Percentiles rank a stretch among this genome's conserved stretches.
Conservation (phyloP, 768 basidiomycete genomes). For the Dacryopinax primogenitus region DNA sequence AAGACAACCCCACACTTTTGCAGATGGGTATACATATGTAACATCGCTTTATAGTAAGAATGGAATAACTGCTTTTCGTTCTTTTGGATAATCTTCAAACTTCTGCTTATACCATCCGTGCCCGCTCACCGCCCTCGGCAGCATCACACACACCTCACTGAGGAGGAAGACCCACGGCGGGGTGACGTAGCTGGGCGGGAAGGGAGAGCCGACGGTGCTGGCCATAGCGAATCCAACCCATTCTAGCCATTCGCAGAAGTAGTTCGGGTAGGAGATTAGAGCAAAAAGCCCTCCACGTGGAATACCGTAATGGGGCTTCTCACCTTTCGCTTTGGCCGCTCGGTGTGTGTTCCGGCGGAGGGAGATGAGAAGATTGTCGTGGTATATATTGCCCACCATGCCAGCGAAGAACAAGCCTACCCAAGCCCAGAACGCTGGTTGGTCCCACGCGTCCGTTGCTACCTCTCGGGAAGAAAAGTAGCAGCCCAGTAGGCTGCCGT, state of each 20-base stretch:
- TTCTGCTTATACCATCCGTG: constrained; percentile 73
- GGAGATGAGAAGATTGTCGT: constrained; percentile 80
- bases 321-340: constrained; percentile 26
- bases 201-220: constrained; percentile 24
- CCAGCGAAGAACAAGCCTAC: constrained; percentile 57
- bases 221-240: constrained; percentile 83
- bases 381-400: constrained; percentile 64
- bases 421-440: constrained; percentile 47
- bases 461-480: constrained; percentile 52
- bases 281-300: constrained; percentile 66
- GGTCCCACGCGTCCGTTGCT: constrained; percentile 30
- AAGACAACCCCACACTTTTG: background rate
- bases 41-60: constrained; percentile 41
- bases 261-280: constrained; percentile 83
- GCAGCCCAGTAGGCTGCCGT: constrained; percentile 56
- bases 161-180: constrained; percentile 75
- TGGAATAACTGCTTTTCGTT: constrained; percentile 69
- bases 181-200: constrained; percentile 29
- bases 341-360: constrained; percentile 53
- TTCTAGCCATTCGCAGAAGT: constrained; percentile 89
- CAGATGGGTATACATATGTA: background rate
- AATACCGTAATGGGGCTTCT: constrained; percentile 50
- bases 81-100: constrained; percentile 67
- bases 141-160: constrained; percentile 62
- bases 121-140: constrained; percentile 58